A percentile compares a stretch with the other conserved stretches of the same genome.
These are phyloP conservation scores for Sporobolus alterniflorus DNA, from an alignment of 202 grass and related monocot genomes.

Conservation along the genomic window DNA sequence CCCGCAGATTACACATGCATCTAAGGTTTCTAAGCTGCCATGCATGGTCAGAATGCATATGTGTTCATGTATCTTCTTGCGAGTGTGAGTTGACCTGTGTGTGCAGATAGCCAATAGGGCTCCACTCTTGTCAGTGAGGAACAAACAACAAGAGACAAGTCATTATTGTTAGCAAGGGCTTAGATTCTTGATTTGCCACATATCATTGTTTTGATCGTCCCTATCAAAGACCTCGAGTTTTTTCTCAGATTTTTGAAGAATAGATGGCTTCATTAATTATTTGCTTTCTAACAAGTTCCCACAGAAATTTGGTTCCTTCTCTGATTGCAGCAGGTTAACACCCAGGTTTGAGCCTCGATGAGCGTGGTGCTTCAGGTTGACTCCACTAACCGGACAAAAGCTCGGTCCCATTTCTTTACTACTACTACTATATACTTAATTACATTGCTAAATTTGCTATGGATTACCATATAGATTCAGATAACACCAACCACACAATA, in stretches of 20 bases:
- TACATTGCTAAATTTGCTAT: not conserved
- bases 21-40: too few relatives aligned
- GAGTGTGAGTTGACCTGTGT: not conserved
- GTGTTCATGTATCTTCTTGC: not conserved
- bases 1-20: conserved; percentile 3
- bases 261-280: not conserved
- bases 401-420: not conserved
- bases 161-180: not conserved
- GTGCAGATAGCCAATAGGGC: not conserved
- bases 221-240: not conserved
- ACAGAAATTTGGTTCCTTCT: too few relatives aligned
- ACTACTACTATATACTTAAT: too few relatives aligned
- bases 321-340: too few relatives aligned
- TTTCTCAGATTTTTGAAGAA: not conserved
- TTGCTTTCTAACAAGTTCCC: too few relatives aligned
- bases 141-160: not conserved
- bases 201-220: not conserved
- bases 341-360: not conserved
- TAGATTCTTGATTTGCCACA: not conserved
- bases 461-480: not conserved
- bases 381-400: not conserved
- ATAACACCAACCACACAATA: too few relatives aligned
- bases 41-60: not conserved
- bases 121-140: not conserved
- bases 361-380: not conserved